Evolutionary conservation across 1,284 basidiomycete genomes (phyloP).

Genomic region (Ganoderma multipileum): DNA sequence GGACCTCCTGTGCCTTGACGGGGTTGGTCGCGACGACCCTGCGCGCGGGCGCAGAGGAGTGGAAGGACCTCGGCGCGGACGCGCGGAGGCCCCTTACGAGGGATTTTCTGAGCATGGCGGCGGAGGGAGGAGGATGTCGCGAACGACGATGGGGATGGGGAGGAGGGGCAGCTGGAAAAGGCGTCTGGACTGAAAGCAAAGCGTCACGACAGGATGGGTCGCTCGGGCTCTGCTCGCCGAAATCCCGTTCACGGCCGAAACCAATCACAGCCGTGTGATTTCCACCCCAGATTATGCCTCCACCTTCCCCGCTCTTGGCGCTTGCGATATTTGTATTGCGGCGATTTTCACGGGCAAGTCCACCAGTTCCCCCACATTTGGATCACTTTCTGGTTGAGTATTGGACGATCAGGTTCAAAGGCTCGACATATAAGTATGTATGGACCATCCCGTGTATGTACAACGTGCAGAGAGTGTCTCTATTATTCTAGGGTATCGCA

Average conservation of each 20-base stretch:
- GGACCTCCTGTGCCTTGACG: conserved; percentile 84
- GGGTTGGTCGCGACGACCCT: conserved; percentile 81
- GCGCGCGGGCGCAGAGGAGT: conserved; percentile 61
- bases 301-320: conserved; percentile 7
- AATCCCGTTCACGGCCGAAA: conserved; percentile 36
- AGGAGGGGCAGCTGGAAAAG: conserved; percentile 24
- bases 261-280: conserved; percentile 36
- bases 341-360: conserved; percentile 11
- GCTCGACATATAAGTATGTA: not conserved
- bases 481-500: conserved; percentile 44
- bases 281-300: conserved; percentile 5
- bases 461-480: not conserved
- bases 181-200: conserved; percentile 8
- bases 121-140: conserved; percentile 24
- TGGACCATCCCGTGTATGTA: not conserved
- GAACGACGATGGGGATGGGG: conserved; percentile 34
- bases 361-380: not conserved
- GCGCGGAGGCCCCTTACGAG: conserved; percentile 50
- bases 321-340: conserved; percentile 13
- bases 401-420: not conserved
- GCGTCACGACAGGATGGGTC: conserved; percentile 18
- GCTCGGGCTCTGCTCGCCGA: conserved; percentile 33
- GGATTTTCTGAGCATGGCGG: conserved; percentile 45
- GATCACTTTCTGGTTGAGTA: not conserved
- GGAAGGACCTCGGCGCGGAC: conserved; percentile 61